Evolutionary conservation across 148 eudicot genomes (phyloP).

Genomic region (Nepenthes mirabilis): DNA sequence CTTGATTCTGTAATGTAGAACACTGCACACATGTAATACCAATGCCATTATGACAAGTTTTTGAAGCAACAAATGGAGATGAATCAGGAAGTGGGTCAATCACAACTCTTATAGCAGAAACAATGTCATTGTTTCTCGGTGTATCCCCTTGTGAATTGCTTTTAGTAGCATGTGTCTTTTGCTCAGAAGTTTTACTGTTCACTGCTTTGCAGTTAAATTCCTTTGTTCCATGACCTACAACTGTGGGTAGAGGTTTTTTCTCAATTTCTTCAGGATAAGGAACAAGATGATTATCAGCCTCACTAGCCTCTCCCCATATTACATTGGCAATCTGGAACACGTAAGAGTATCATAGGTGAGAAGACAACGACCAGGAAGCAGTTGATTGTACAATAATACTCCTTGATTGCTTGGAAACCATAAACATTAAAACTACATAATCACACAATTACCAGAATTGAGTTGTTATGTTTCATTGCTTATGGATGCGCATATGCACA

Average conservation of each 20-base stretch:
- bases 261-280: constrained; percentile 48
- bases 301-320: constrained; percentile 68
- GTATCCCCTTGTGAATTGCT: constrained; percentile 17
- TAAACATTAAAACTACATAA: too few relatives aligned
- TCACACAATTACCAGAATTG: too few relatives aligned
- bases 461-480: too few relatives aligned
- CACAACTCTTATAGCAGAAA: constrained; percentile 9
- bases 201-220: constrained; percentile 23
- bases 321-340: constrained; percentile 56
- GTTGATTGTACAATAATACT: too few relatives aligned
- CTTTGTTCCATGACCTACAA: constrained; percentile 25
- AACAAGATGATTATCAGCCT: constrained; percentile 65
- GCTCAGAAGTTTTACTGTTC: constrained; percentile 21
- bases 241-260: constrained; percentile 22
- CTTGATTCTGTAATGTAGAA: constrained; percentile 13
- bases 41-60: constrained; percentile 18
- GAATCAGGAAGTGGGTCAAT: constrained; percentile 23
- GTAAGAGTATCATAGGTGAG: neutral
- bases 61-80: constrained; percentile 20
- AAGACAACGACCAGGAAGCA: too few relatives aligned
- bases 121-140: constrained; percentile 21
- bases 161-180: constrained; percentile 17
- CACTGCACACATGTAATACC: constrained; percentile 24
- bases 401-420: too few relatives aligned
- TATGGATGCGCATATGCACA: too few relatives aligned